A percentile compares a stretch with the other conserved stretches of the same genome.
Evolutionary conservation across 2,329 filamentous ascomycete species (phyloP).

Genomic region (Cryphonectria carpinicola): DNA sequence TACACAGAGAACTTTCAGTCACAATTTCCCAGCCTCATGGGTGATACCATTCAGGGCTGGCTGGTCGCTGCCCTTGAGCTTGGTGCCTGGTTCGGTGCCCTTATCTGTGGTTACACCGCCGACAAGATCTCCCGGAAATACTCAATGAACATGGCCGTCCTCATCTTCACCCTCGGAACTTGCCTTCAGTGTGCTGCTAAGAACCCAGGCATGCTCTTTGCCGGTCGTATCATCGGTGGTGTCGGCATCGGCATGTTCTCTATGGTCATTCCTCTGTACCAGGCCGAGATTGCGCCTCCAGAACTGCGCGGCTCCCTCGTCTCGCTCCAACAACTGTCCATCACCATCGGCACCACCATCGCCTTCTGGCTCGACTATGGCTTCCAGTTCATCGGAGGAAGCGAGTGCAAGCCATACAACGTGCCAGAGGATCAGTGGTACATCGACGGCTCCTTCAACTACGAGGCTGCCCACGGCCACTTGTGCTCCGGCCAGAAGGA

Average conservation of each 20-base stretch:
- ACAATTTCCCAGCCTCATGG: slow-evolving; percentile 34
- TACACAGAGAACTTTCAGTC: slow-evolving; percentile 31
- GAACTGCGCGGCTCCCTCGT: slow-evolving; percentile 29
- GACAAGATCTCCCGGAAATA: slow-evolving; percentile 60
- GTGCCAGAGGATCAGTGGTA: slow-evolving; percentile 27
- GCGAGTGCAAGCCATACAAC: slow-evolving; percentile 32
- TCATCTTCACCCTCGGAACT: slow-evolving; percentile 39
- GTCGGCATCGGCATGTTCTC: slow-evolving; percentile 52
- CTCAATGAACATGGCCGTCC: slow-evolving; percentile 42
- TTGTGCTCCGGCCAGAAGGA: slow-evolving; percentile 31
- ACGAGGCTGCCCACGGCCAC: slow-evolving; percentile 31
- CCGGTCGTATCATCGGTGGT: slow-evolving; percentile 50
- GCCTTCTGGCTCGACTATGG: slow-evolving; percentile 32
- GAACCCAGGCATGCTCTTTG: slow-evolving; percentile 41
- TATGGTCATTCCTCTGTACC: slow-evolving; percentile 45
- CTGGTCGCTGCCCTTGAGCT: slow-evolving; percentile 58
- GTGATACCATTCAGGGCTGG: slow-evolving; percentile 40
- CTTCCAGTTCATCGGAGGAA: slow-evolving; percentile 34
- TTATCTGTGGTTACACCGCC: slow-evolving; percentile 60
- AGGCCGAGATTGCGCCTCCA: slow-evolving; percentile 35
- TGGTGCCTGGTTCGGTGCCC: slow-evolving; percentile 61
- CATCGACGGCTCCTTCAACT: slow-evolving; percentile 28
- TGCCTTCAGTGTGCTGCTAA: slow-evolving; percentile 35
- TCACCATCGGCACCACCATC: slow-evolving; percentile 29
- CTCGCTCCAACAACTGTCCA: slow-evolving; percentile 29